phyloP scores from a whole-genome alignment of 306 rosid genomes.

The Lathyrus aphaca region DNA sequence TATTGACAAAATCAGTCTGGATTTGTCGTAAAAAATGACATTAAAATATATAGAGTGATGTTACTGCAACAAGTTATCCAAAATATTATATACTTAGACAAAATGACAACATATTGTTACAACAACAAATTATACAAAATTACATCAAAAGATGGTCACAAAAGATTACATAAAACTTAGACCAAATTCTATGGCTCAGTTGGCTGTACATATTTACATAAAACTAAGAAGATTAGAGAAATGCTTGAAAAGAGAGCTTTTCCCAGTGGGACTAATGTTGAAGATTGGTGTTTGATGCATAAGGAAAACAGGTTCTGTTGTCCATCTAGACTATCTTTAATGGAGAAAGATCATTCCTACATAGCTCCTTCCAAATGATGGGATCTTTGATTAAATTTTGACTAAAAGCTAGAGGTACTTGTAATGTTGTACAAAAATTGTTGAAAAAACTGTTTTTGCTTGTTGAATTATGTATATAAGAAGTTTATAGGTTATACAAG shows the following conservation, averaged over 20 bases:
- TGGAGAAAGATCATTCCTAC: constrained; percentile 37
- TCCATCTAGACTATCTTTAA: constrained; percentile 32
- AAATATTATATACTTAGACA: too few species aligned
- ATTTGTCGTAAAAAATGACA: too few species aligned
- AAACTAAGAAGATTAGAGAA: constrained; percentile 63
- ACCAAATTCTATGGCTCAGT: too few species aligned
- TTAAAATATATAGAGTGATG: too few species aligned
- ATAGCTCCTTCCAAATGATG: constrained; percentile 35
- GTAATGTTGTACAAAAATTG: constrained; percentile 17
- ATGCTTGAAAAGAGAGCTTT: constrained; percentile 50
- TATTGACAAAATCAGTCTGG: too few species aligned
- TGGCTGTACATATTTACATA: neutral
- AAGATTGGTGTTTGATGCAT: constrained; percentile 69
- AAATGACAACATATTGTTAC: too few species aligned
- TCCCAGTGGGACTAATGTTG: constrained; percentile 55
- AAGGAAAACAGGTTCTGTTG: constrained; percentile 34
- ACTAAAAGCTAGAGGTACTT: constrained; percentile 29
- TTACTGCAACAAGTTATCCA: too few species aligned
- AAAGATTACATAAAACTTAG: too few species aligned
- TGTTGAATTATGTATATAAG: constrained; percentile 26
- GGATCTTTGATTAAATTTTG: constrained; percentile 48
- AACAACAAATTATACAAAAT: too few species aligned
- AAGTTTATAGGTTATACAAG: neutral
- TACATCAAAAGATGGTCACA: too few species aligned
- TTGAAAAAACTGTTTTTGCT: constrained; percentile 5